A percentile compares a stretch with the other conserved stretches of the same genome.
Evolutionary conservation across 306 rosid species (phyloP).

Genomic region (Cucurbita moschata): DNA sequence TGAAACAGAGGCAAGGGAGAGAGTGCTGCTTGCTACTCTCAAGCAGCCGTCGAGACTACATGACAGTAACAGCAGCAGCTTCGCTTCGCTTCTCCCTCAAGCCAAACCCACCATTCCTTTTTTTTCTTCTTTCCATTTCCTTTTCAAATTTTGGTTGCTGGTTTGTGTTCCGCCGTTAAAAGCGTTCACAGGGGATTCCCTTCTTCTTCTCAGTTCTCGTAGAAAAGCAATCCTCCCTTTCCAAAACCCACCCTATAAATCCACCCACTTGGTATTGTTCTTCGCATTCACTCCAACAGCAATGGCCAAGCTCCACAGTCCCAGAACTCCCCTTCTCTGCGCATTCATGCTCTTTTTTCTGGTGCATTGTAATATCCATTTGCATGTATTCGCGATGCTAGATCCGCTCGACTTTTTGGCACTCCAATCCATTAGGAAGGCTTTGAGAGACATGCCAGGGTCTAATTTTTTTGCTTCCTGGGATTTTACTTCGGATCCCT

Average conservation of each 20-base stretch:
- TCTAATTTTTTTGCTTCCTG: constrained; percentile 70
- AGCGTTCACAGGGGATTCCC: constrained; percentile 27
- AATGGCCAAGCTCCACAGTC: constrained; percentile 34
- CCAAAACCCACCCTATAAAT: constrained; percentile 17
- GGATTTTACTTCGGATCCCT: constrained; percentile 97
- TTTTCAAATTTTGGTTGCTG: not conserved
- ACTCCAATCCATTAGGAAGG: constrained; percentile 65
- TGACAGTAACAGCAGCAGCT: not conserved
- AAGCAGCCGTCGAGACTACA: not conserved
- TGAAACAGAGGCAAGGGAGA: not conserved
- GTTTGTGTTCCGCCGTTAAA: constrained; percentile 28
- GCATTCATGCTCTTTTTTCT: constrained; percentile 17
- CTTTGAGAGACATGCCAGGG: constrained; percentile 65
- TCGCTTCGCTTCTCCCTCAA: constrained; percentile 43
- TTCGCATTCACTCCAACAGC: not conserved
- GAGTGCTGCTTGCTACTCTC: not conserved
- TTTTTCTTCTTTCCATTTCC: not conserved
- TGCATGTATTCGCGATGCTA: constrained; percentile 34
- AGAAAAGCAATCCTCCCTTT: constrained; percentile 18
- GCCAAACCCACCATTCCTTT: constrained; percentile 17
- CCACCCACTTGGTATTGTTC: not conserved
- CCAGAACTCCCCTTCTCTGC: not conserved
- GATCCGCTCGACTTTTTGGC: constrained; percentile 87
- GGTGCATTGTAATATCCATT: constrained; percentile 1
- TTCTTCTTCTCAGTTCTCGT: constrained; percentile 16